Evolutionary conservation across 495 filamentous ascomycete genomes (phyloP).

Genomic region (Aspergillus ostianus): DNA sequence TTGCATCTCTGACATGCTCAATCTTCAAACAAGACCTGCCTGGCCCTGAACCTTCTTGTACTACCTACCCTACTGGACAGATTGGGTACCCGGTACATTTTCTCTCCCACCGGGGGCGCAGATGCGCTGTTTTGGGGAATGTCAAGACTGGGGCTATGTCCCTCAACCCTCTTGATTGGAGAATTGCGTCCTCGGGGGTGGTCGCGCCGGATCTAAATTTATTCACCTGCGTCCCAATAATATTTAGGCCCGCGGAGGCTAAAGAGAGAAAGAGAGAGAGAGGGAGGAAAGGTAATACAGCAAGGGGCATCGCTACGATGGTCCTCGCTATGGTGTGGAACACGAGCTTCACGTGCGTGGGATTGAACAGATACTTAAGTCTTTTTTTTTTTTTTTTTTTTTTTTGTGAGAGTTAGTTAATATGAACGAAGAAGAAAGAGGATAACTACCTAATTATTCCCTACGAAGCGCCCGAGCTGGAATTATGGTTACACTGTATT

Average conservation of each 20-base stretch:
- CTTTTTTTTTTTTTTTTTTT: too few species aligned
- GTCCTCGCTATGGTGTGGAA: not conserved
- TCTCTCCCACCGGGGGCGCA: too few species aligned
- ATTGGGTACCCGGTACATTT: not conserved
- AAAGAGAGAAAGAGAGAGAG: not conserved
- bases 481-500: not conserved
- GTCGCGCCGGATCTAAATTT: not conserved
- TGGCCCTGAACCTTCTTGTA: not conserved
- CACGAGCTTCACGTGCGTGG: too few species aligned
- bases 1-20: not conserved
- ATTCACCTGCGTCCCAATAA: not conserved
- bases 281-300: conserved; percentile 2
- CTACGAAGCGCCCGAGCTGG: not conserved
- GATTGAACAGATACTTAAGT: too few species aligned
- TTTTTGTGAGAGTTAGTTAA: too few species aligned
- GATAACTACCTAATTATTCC: not conserved
- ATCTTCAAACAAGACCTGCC: not conserved
- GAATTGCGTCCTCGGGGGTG: not conserved
- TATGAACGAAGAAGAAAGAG: not conserved
- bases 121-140: not conserved
- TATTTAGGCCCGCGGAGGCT: not conserved
- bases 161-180: not conserved
- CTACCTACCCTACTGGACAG: not conserved
- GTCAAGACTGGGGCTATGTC: not conserved
- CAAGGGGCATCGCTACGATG: not conserved